Base-by-base conservation (phyloP, 2,329 filamentous ascomycete genomes). In the Fusarium concolor region DNA sequence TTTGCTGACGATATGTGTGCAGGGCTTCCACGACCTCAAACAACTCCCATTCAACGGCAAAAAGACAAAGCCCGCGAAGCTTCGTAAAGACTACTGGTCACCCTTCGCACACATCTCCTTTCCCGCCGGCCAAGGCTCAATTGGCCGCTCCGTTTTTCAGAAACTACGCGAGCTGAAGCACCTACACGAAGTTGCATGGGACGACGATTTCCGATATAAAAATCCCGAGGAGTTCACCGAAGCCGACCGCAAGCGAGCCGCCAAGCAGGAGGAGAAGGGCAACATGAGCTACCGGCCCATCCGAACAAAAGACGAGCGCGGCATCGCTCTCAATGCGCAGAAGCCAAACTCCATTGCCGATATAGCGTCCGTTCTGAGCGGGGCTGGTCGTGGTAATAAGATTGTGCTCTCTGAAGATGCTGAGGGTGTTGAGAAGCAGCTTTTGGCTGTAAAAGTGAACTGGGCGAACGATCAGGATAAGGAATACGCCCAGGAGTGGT, bases 71-170 rank as follows among this genome's bases (percentile, higher is more conserved):
- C 88, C 88, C 3, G 76, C 84, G 54, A 87, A 86, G 72, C 80
- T 91, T 38, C 87, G 89, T 60, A 90, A 88, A 77, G 89, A 92
- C 79, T 87, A 88, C 78, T 91, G 90, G 89, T 79, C 80, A 33
- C 86, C 87, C 9, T 79, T 91, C 72, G 88, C 87, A 50, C 78
- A 84, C 65, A 86, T 91, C 63, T 79, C 84, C 73, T 88, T 92
- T 75, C 83, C 84, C 42, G 62, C 78, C 43, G 85, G 84, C 42
- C 78, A 81, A 38, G 85, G 84, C 60, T 75, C 79, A 26, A 80
- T 89, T 15, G 89, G 89, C 24, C 85, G 85, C 29, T 86, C 83
- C 51, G 86, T 87, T 43, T 90, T 82, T 78, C 86, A 88, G 71
- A 88, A 86, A 75, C 82, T 91, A 71, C 87, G 88, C 71, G 89